Conservation (phyloP, 371 early-diverging fungal genomes). For the Lichtheimia corymbifera region DNA sequence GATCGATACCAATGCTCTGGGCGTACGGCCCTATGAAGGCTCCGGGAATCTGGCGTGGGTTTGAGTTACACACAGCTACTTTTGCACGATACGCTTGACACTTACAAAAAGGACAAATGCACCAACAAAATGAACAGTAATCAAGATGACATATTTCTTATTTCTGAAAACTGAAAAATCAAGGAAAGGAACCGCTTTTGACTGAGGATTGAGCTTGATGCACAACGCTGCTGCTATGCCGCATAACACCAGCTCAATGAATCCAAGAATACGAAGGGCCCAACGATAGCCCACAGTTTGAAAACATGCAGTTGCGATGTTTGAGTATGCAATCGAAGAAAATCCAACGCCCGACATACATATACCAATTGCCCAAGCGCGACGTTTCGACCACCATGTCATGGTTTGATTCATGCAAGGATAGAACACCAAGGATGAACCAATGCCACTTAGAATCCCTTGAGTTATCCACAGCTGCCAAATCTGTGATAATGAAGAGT, state of each 20-base stretch:
- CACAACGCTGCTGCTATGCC: slow-evolving; percentile 8
- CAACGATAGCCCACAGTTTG: slow-evolving; percentile 55
- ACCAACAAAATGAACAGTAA: slow-evolving; percentile 31
- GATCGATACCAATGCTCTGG: slow-evolving; percentile 28
- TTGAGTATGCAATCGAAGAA: slow-evolving; percentile 64
- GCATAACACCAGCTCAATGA: slow-evolving; percentile 40
- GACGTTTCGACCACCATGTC: slow-evolving; percentile 16
- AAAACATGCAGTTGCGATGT: slow-evolving; percentile 54
- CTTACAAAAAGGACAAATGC: slow-evolving; percentile 36
- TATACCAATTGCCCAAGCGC: slow-evolving; percentile 20
- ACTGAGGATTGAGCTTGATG: slow-evolving; percentile 11
- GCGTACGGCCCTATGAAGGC: slow-evolving; percentile 26
- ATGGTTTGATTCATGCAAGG: slow-evolving; percentile 14
- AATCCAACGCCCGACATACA: slow-evolving; percentile 61
- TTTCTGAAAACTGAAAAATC: slow-evolving; percentile 31
- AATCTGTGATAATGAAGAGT: slow-evolving; percentile 6
- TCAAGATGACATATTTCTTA: slow-evolving; percentile 21
- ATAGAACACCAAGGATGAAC: slow-evolving; percentile 10
- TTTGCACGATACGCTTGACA: not conserved
- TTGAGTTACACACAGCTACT: not conserved
- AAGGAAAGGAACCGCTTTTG: slow-evolving; percentile 31
- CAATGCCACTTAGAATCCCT: slow-evolving; percentile 22
- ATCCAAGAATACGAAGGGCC: slow-evolving; percentile 58
- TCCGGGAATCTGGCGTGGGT: slow-evolving; percentile 5
- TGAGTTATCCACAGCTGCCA: slow-evolving; percentile 29